Base-by-base conservation (phyloP, 805 yeast genomes). In the Teunomyces atbi region DNA sequence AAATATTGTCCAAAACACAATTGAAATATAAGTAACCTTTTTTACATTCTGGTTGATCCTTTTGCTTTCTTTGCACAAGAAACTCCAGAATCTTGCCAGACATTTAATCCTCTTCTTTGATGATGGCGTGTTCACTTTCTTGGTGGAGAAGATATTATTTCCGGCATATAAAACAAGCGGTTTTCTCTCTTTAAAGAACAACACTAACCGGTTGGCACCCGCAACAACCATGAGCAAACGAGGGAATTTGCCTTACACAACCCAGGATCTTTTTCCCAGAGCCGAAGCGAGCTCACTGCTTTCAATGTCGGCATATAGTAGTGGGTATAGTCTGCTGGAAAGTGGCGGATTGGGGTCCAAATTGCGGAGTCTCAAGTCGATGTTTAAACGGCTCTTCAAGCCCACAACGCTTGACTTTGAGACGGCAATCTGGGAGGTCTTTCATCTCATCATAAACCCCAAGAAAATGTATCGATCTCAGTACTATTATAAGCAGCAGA, bases 371-470 rank as follows among this genome's bases (percentile, higher is more conserved):
- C 44, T 66, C 45, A 62, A 59, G 50, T 59, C 52, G 27, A 67
- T 71, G 71, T 44, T 60, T 41, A 59, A 58, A 43, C 56, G 77
- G 44, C 50, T 70, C 26, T 69, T 85, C 51, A 81, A 82, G 54
- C 91, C 96, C 1, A 86, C 84, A 6, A 84, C 96, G 0, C 72
- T 90, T 45, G 97, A 91, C 66, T 87, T 90, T 58, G 97, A 91
- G 64, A 87, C 96, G 1, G 96, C 97, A 11, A 76, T 83, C 49
- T 91, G 96, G 96, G 97, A 91, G 62, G 84, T 90, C 65, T 71
- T 85, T 50, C 79, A 89, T 58, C 68, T 90, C 45, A 71, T 90
- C 12, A 71, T 82, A 21, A 79, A 83, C 35, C 97, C 97, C 1
- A 80, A 84, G 57, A 83, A 87, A 50, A 95, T 90, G 58, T 90